A percentile compares a stretch with the other conserved stretches of the same genome.
phyloP scores from a whole-genome alignment of 192 early-diverging fungal species.

The Dissophora globulifera region DNA sequence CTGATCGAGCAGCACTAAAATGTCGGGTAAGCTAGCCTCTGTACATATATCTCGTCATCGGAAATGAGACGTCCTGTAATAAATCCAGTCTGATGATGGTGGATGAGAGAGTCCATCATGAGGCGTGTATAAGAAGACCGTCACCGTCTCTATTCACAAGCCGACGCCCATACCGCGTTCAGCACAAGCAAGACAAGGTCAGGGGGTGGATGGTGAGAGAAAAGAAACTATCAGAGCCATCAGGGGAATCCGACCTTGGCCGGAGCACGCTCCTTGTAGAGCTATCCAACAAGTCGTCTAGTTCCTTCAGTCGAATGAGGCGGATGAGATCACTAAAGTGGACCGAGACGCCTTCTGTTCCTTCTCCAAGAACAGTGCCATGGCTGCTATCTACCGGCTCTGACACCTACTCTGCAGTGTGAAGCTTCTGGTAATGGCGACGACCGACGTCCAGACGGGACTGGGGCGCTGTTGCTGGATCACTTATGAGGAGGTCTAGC shows the following conservation, averaged over 20 bases:
- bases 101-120: slow-evolving; percentile 2
- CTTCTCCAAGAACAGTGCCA: background rate
- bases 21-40: background rate
- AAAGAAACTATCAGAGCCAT: slow-evolving; percentile 16
- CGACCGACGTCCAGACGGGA: too few relatives aligned
- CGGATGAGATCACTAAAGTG: background rate
- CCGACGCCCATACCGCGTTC: slow-evolving; percentile 7
- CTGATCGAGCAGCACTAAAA: slow-evolving; percentile 36
- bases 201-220: background rate
- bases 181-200: slow-evolving; percentile 2
- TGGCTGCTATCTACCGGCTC: background rate
- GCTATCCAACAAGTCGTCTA: background rate
- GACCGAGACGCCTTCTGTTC: background rate
- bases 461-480: background rate
- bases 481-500: too few relatives aligned
- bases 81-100: slow-evolving; percentile 20
- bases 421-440: background rate
- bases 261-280: slow-evolving; percentile 5
- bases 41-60: slow-evolving; percentile 4
- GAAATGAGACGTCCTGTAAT: slow-evolving; percentile 10
- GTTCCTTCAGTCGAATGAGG: background rate
- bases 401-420: background rate
- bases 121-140: slow-evolving; percentile 10
- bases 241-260: slow-evolving; percentile 35
- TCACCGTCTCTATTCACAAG: slow-evolving; percentile 9